Base-by-base conservation (phyloP, 768 basidiomycete genomes). In the Cantharellus anzutake region DNA sequence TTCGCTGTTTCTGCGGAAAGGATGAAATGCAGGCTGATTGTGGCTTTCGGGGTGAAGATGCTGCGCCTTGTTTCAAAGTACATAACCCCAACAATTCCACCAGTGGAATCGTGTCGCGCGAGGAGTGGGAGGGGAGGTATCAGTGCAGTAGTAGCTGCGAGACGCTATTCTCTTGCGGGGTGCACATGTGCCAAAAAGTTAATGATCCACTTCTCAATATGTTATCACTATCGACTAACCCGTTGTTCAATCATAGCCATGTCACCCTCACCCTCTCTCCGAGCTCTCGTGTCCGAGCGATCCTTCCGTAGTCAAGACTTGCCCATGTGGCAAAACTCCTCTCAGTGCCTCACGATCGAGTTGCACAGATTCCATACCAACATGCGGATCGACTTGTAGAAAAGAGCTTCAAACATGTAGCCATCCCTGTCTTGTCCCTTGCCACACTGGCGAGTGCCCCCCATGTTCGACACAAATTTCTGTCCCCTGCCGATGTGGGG, bases 401-500 rank as follows among this genome's bases (percentile, higher is more conserved):
- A 87, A 82, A 65, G 73, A 74, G 0, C 78, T 82, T 7, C 67
- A 73, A 4, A 70, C 71, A 2, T 99, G 96, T 65, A 78, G 76
- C 0, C 96, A 99, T 68, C 69, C 71, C 3, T 99, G 96, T 66
- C 71, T 74, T 7, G 68, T 68, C 0, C 71, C 65, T 5, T 98
- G 96, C 66, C 94, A 98, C 67, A 72, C 71, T 16, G 89, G 84
- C 0, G 69, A 77, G 0, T 98, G 94, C 65, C 83, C 84, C 0
- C 86, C 90, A 0, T 98, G 94, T 69, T 68, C 70, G 1, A 78
- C 84, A 56, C 71, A 73, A 51, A 75, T 92, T 48, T 77, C 81
- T 3, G 74, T 84, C 3, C 84, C 86, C 2, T 99, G 96, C 68
- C 77, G 96, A 39, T 98, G 96, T 62, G 93, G 92, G 0, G 73